These are phyloP conservation scores for Neonectria punicea DNA, from an alignment of 2,329 filamentous ascomycete species.

Conservation along the genomic window DNA sequence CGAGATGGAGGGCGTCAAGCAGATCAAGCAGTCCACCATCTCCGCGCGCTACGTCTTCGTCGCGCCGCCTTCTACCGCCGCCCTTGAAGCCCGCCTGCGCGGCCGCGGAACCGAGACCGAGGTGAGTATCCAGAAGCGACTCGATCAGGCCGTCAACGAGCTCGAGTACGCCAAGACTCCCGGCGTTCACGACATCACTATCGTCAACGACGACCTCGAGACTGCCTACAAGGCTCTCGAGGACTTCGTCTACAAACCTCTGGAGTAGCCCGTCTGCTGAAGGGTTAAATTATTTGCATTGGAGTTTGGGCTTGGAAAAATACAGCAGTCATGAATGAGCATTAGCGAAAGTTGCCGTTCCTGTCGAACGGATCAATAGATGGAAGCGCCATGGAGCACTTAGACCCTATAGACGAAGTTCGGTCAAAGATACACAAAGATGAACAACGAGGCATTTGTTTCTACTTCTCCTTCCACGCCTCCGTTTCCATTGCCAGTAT, in stretches of 20 bases:
- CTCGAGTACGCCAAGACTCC: conserved; percentile 76
- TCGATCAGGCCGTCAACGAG: conserved; percentile 78
- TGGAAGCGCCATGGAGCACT: neutral
- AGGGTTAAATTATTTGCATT: neutral
- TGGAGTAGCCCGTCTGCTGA: neutral
- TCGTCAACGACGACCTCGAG: conserved; percentile 58
- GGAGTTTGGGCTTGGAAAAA: neutral
- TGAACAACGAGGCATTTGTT: conserved; percentile 21
- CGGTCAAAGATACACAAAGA: neutral
- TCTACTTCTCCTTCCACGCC: conserved; percentile 16
- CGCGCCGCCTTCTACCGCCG: conserved; percentile 79
- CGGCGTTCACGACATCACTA: conserved; percentile 56
- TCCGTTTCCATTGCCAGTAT: conserved; percentile 29
- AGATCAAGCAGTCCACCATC: conserved; percentile 81
- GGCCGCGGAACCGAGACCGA: conserved; percentile 82
- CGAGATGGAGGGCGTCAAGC: conserved; percentile 98
- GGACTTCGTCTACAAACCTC: conserved; percentile 53
- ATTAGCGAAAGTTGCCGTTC: neutral
- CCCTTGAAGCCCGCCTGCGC: conserved; percentile 79
- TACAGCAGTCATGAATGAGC: neutral
- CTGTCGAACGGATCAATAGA: neutral
- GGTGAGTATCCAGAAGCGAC: conserved; percentile 74
- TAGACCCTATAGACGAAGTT: neutral
- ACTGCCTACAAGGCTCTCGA: conserved; percentile 64
- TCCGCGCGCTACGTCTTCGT: conserved; percentile 87